Base-by-base conservation (phyloP, 2,329 filamentous ascomycete genomes). In the Colletotrichum filicis region DNA sequence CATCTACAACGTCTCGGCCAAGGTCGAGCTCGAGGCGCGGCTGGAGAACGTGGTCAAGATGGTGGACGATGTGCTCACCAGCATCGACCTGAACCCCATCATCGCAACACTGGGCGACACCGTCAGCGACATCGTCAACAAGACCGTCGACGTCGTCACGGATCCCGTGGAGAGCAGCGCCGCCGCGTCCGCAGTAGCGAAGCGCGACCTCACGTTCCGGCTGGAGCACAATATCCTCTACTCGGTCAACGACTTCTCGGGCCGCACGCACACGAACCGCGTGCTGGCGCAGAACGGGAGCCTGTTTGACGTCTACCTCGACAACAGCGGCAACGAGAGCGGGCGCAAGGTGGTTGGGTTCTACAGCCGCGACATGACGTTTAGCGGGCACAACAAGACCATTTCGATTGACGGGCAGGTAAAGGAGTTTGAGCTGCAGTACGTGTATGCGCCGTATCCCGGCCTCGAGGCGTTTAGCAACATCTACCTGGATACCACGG, bases 71-170 rank as follows among this genome's bases (percentile, higher is more conserved):
- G 88, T 90, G 4, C 83, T 92, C 26, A 82, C 85, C 68, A 89
- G 87, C 32, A 85, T 92, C 68, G 90, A 92, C 76, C 82, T 91
- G 24, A 92, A 92, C 76, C 90, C 90, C 37, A 82, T 91, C 71
- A 82, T 91, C 52, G 89, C 87, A 0, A 89, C 88, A 14, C 82
- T 91, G 1, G 88, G 88, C 28, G 82, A 87, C 57, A 84, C 84
- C 26, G 79, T 90, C 16, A 81, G 82, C 55, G 81, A 83, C 62
- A 85, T 90, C 69, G 82, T 89, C 75, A 85, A 87, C 60, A 62
- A 67, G 35, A 71, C 74, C 5, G 62, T 42, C 70, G 75, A 69
- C 56, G 70, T 65, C 74, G 57, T 76, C 74, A 57, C 58, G 49
- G 60, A 63, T 24, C 73, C 76, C 9, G 73, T 71, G 59, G 66